phyloP scores from a whole-genome alignment of 129 eudicot genomes.

The Lactuca sativa region DNA sequence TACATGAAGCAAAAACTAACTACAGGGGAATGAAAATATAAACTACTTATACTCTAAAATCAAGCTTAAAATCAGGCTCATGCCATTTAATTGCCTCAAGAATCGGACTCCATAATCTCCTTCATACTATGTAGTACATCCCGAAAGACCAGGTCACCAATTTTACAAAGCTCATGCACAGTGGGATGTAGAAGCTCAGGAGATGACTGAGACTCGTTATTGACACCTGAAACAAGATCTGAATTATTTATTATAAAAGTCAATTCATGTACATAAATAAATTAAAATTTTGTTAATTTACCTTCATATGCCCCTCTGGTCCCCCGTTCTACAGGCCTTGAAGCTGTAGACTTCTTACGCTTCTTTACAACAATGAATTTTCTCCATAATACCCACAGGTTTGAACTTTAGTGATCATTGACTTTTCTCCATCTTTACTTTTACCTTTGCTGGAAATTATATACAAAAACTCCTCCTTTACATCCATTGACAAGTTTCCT shows the following conservation, averaged over 20 bases:
- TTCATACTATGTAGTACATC: no score
- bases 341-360: conserved; percentile 46
- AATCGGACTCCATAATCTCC: no score
- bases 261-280: not conserved
- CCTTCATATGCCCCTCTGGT: conserved; percentile 38
- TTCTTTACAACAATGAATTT: conserved; percentile 56
- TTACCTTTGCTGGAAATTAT: conserved; percentile 39
- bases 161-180: conserved; percentile 49
- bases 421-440: conserved; percentile 18
- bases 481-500: conserved; percentile 38
- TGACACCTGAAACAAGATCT: conserved; percentile 35
- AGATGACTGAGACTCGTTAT: conserved; percentile 30
- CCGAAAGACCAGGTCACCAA: no score
- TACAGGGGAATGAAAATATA: no score
- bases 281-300: conserved; percentile 18
- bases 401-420: conserved; percentile 41
- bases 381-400: conserved; percentile 42
- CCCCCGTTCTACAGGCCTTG: conserved; percentile 30
- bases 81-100: no score
- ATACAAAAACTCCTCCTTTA: conserved; percentile 48
- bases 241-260: conserved; percentile 13
- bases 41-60: no score
- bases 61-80: no score
- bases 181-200: conserved; percentile 41
- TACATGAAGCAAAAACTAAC: no score